Percentiles rank a stretch among this genome's conserved stretches.
phyloP scores from a whole-genome alignment of 495 filamentous ascomycete genomes.

The Paragyromitra xinjiangensis region DNA sequence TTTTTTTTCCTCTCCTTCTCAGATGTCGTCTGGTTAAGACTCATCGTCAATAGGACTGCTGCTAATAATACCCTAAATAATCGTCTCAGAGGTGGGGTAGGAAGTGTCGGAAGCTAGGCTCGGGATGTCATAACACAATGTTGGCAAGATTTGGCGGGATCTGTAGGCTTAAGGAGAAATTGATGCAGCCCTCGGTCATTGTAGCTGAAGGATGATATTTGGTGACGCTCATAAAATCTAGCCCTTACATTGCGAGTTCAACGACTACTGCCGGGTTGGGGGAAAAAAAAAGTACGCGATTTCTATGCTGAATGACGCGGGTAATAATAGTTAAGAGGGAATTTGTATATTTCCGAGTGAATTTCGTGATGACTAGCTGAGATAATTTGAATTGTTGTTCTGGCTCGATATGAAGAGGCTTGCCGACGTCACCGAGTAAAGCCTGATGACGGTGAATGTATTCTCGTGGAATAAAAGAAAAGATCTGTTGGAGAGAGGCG shows the following conservation, averaged over 20 bases:
- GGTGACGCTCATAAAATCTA: not conserved
- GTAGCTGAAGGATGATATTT: constrained; percentile 3
- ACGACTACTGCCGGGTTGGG: not conserved
- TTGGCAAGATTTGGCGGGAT: not conserved
- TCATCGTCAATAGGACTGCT: not conserved
- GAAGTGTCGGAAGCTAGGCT: not conserved
- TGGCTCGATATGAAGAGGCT: not conserved
- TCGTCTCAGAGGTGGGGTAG: not conserved
- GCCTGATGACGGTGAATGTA: not conserved
- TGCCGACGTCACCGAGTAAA: not conserved
- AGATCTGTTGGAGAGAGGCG: constrained; percentile 1
- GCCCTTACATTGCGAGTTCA: not conserved
- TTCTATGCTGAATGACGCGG: not conserved
- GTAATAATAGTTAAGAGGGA: not conserved
- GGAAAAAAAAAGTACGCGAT: not conserved
- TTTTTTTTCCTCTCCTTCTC: not conserved
- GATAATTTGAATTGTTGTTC: not conserved
- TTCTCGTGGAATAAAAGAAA: not conserved
- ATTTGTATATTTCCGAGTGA: not conserved
- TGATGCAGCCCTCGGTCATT: not conserved
- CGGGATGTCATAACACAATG: not conserved
- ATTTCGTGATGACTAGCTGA: constrained; percentile 3
- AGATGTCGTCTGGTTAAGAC: not conserved
- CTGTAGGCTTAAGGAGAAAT: not conserved
- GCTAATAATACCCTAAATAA: constrained; percentile 4